These are phyloP conservation scores for Dothideomycetidae sp. DNA, from an alignment of 2,329 filamentous ascomycete genomes.

Conservation along the genomic window DNA sequence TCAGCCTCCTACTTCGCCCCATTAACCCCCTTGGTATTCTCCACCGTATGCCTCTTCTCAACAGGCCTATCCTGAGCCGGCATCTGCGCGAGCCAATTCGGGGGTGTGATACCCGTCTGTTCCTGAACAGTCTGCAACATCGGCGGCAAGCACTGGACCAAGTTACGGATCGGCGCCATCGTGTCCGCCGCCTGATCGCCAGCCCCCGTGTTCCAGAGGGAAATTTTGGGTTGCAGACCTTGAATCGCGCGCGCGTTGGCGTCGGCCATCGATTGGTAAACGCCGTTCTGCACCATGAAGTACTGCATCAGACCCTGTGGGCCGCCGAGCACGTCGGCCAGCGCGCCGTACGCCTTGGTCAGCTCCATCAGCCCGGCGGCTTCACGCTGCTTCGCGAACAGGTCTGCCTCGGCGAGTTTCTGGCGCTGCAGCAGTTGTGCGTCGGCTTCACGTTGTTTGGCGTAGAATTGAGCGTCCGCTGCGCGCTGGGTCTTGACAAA, in stretches of 20 bases:
- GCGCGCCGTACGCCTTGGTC: slow-evolving; percentile 63
- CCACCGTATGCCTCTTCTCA: slow-evolving; percentile 28
- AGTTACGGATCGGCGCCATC: slow-evolving; percentile 55
- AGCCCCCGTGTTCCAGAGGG: slow-evolving; percentile 69
- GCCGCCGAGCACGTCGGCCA: slow-evolving; percentile 60
- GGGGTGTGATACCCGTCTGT: slow-evolving; percentile 70
- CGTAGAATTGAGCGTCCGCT: slow-evolving; percentile 37
- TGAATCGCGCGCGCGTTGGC: slow-evolving; percentile 64
- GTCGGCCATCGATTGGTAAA: slow-evolving; percentile 61
- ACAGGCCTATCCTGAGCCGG: slow-evolving; percentile 20
- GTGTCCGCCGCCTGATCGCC: slow-evolving; percentile 37
- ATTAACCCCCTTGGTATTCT: not conserved
- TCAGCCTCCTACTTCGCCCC: too few relatives aligned
- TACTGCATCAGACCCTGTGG: slow-evolving; percentile 67
- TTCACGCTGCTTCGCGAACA: slow-evolving; percentile 51
- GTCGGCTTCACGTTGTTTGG: slow-evolving; percentile 29
- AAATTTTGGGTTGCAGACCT: slow-evolving; percentile 77
- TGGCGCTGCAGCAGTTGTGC: slow-evolving; percentile 28
- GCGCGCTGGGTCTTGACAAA: slow-evolving; percentile 24
- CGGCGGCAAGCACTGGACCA: slow-evolving; percentile 74
- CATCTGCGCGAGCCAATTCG: slow-evolving; percentile 54
- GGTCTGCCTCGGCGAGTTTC: slow-evolving; percentile 45
- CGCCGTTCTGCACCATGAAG: slow-evolving; percentile 75
- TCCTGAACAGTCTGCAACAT: slow-evolving; percentile 76
- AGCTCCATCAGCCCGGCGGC: slow-evolving; percentile 64